Evolutionary conservation across 768 basidiomycete genomes (phyloP).

Genomic region (Rhodotorula taiwanensis): DNA sequence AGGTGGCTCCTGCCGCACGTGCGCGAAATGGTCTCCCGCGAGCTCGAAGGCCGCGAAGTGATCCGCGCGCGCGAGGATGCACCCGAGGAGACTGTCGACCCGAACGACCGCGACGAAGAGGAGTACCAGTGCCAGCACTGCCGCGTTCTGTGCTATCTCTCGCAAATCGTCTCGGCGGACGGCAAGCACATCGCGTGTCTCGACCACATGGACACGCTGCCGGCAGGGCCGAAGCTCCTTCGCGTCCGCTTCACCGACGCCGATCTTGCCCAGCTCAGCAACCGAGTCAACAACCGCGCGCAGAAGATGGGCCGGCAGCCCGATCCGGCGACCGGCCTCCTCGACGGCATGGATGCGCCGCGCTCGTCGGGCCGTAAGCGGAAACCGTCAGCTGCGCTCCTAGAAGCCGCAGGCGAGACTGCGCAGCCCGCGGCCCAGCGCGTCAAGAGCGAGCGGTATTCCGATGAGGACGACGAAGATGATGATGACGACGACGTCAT

Average conservation of each 20-base stretch:
- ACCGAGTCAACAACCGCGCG: constrained; percentile 27
- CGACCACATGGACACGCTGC: constrained; percentile 72
- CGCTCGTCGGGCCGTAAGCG: constrained; percentile 27
- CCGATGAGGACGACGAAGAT: neutral
- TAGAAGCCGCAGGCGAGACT: constrained; percentile 30
- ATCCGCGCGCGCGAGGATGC: constrained; percentile 54
- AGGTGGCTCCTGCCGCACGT: constrained; percentile 81
- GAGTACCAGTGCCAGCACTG: constrained; percentile 91
- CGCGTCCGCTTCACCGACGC: constrained; percentile 37
- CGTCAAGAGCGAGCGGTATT: neutral
- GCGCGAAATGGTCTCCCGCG: constrained; percentile 80
- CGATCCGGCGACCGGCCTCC: constrained; percentile 11
- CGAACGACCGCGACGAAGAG: constrained; percentile 78
- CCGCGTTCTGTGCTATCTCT: constrained; percentile 91
- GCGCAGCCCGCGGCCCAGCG: constrained; percentile 4
- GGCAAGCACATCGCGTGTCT: constrained; percentile 64
- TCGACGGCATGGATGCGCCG: constrained; percentile 14
- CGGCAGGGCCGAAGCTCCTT: constrained; percentile 50
- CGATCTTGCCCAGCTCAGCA: constrained; percentile 29
- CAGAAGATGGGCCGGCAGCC: constrained; percentile 26
- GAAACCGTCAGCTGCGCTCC: constrained; percentile 28
- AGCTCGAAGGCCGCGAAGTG: constrained; percentile 60
- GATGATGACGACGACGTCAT: neutral
- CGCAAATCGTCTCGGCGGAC: constrained; percentile 67
- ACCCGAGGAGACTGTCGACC: constrained; percentile 64